Base-by-base conservation (phyloP, 108 stramenopile species). In the Bacterosira constricta region DNA sequence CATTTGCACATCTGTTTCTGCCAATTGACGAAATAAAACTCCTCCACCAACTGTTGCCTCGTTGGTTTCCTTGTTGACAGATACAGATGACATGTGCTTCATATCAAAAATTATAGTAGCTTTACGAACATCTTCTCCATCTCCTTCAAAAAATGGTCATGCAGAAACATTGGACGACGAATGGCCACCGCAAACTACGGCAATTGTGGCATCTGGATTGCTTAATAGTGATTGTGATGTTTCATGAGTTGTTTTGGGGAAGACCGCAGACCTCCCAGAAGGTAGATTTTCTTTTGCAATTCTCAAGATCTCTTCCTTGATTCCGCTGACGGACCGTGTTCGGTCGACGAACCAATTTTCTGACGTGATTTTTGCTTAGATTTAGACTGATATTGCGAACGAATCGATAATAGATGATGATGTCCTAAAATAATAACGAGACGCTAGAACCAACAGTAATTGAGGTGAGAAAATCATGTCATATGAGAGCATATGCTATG, bases 1-100 rank as follows among this genome's bases (percentile, higher is more conserved):
- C 68, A 17, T 26, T 18, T 9, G 60, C 39, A 21, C 58, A 60
- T n/a, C n/a, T 0, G 27, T 37, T 60, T 69, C 58, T 2, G 68
- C 68, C 5, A 69, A 59, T 26, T 69, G 58, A 47, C 68, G 68
- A 60, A 69, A 42, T 6, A 60, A 31, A 21, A 34, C 27, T 21
- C 68, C 68, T 15, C 68, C 68, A 15, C 68, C 68, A n/a, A 69
- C 68, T 4, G 68, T 69, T 3, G 42, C 68, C 60, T 60, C 68
- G 20, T 18, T 20, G 20, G 36, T 60, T 61, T 44, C 25, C 13
- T 38, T 7, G 39, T 69, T 39, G 2, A 69, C 60, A 34, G 11
- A 32, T 9, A 69, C 27, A 5, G 68, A 69, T 18, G 58, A 30
- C 45, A 69, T 44, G 36, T 69, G 29, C 31, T 62, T 45, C 68